These are phyloP conservation scores for Tephrocybe sp. DNA, from an alignment of 768 basidiomycete species.

Conservation along the genomic window DNA sequence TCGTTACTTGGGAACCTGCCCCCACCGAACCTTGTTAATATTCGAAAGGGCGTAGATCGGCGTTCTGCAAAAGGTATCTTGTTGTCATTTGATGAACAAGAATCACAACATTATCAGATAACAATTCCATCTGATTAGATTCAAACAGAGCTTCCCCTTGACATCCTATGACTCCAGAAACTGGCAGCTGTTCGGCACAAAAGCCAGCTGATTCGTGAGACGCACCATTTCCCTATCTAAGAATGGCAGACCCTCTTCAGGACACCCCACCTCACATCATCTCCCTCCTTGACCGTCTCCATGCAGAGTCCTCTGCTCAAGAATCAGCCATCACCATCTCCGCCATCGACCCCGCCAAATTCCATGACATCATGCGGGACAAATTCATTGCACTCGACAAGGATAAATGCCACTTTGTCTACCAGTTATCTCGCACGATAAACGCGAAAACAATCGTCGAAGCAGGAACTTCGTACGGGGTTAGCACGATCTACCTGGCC, in stretches of 20 bases:
- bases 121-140: slow-evolving; percentile 1
- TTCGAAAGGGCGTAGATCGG: too few species aligned
- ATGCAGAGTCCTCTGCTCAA: neutral
- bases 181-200: neutral
- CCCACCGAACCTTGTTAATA: too few species aligned
- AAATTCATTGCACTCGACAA: slow-evolving; percentile 3
- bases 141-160: neutral
- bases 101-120: too few species aligned
- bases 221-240: neutral
- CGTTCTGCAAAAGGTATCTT: too few species aligned
- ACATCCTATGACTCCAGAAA: too few species aligned
- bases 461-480: neutral
- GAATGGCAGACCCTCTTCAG: neutral
- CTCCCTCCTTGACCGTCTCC: slow-evolving; percentile 1
- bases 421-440: neutral
- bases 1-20: too few species aligned
- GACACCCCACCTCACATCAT: neutral
- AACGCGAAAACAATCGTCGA: slow-evolving; percentile 1
- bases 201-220: too few species aligned
- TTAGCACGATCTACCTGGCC: slow-evolving; percentile 1
- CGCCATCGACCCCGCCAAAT: neutral
- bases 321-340: neutral
- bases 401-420: slow-evolving; percentile 2
- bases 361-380: slow-evolving; percentile 1
- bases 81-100: too few species aligned